Evolutionary conservation across 192 early-diverging fungal genomes (phyloP).

Genomic region (Gonapodya prolifera): DNA sequence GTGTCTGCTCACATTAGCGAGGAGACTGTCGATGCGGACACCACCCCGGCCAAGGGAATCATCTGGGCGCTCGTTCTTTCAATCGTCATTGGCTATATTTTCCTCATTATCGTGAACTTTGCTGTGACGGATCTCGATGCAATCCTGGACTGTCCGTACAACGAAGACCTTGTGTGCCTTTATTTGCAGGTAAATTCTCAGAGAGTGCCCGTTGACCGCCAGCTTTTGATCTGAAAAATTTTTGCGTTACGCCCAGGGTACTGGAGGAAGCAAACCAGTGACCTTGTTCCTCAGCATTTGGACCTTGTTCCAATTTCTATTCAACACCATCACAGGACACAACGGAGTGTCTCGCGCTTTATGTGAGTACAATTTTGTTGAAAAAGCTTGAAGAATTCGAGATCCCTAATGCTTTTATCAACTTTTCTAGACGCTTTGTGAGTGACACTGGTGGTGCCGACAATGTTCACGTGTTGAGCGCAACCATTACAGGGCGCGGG

Average conservation of each 20-base stretch:
- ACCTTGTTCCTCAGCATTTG: neutral
- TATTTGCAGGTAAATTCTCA: too few relatives aligned
- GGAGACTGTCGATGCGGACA: neutral
- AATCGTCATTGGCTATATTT: neutral
- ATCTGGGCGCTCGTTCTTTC: neutral
- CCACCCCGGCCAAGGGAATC: neutral
- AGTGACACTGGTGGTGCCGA: neutral
- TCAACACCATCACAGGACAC: neutral
- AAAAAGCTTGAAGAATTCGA: too few relatives aligned
- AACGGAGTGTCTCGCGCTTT: neutral
- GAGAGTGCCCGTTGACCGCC: neutral
- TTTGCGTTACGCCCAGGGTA: neutral
- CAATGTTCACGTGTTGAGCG: too few relatives aligned
- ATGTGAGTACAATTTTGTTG: too few relatives aligned
- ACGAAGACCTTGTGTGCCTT: too few relatives aligned
- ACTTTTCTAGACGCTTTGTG: slow-evolving; percentile 4
- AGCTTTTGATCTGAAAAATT: neutral
- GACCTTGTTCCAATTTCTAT: neutral
- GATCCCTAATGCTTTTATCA: neutral
- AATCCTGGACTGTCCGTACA: too few relatives aligned
- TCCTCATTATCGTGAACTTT: too few relatives aligned
- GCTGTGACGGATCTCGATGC: too few relatives aligned
- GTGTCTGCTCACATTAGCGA: neutral
- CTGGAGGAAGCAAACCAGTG: neutral
- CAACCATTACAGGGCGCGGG: slow-evolving; percentile 24